A percentile compares a stretch with the other conserved stretches of the same genome.
Conservation (phyloP, 2,329 filamentous ascomycete species). For the Aspergillus cejpii region DNA sequence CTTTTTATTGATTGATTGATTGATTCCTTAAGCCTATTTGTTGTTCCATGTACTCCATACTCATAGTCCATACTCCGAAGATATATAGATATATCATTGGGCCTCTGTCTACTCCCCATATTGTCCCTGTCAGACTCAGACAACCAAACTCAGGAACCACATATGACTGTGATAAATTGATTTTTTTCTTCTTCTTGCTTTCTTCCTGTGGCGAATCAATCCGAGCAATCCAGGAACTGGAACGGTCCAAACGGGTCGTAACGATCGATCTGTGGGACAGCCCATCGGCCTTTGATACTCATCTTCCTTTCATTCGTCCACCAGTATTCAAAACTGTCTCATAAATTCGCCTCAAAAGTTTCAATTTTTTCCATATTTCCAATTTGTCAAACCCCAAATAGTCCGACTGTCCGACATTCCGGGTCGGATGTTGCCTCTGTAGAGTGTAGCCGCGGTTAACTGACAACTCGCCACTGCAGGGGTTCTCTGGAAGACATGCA, state of each 20-base stretch:
- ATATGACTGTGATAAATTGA: too few species aligned
- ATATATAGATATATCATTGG: too few species aligned
- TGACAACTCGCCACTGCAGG: background rate
- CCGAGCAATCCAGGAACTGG: background rate
- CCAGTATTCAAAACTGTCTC: background rate
- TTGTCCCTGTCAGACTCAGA: too few species aligned
- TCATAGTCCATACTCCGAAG: too few species aligned
- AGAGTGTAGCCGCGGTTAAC: too few species aligned
- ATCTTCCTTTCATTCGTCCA: constrained; percentile 8
- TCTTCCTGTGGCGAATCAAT: constrained; percentile 9
- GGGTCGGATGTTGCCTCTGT: background rate
- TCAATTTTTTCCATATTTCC: background rate
- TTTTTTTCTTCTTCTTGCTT: too few species aligned
- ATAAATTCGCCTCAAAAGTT: constrained; percentile 1
- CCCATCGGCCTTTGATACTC: background rate
- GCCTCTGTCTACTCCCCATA: too few species aligned
- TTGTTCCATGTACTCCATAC: too few species aligned
- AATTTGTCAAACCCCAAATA: too few species aligned
- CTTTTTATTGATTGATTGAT: too few species aligned
- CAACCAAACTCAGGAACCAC: too few species aligned
- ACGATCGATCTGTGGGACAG: constrained; percentile 14
- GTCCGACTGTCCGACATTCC: background rate
- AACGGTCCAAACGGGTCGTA: constrained; percentile 4
- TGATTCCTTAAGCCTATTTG: too few species aligned
- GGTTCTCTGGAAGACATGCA: background rate